These are phyloP conservation scores for Paecilomyces fulvus DNA, from an alignment of 2,329 filamentous ascomycete species.

Conservation along the genomic window DNA sequence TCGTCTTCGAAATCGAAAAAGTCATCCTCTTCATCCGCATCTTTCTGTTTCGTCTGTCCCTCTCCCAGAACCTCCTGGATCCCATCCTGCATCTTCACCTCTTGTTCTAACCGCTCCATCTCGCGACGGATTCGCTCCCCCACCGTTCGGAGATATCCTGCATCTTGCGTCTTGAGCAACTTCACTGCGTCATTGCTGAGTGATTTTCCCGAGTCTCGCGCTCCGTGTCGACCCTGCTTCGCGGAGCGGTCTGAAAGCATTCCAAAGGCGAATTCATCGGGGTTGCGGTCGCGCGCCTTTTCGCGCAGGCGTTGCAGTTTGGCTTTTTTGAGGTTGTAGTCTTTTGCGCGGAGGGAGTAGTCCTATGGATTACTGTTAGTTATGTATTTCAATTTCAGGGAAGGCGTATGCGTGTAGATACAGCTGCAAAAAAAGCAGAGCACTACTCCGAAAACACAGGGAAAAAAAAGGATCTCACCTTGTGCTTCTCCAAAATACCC, in stretches of 20 bases:
- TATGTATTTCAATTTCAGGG: not conserved
- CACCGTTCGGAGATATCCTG: constrained; percentile 52
- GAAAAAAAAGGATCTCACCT: constrained; percentile 46
- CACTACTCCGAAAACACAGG: not conserved
- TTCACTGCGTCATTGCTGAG: constrained; percentile 51
- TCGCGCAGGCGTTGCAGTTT: constrained; percentile 51
- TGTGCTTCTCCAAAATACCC: constrained; percentile 93
- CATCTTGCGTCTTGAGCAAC: constrained; percentile 58
- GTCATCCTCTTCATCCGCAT: constrained; percentile 7
- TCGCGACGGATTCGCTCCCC: constrained; percentile 48
- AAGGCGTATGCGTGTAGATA: not conserved
- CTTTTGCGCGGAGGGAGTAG: constrained; percentile 56
- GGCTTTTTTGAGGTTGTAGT: constrained; percentile 55
- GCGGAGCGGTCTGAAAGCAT: constrained; percentile 49
- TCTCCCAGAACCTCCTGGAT: constrained; percentile 22
- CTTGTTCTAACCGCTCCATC: constrained; percentile 41
- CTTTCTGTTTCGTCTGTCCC: constrained; percentile 2
- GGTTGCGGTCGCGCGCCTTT: constrained; percentile 54
- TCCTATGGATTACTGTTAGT: constrained; percentile 33
- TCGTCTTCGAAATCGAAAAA: constrained; percentile 14
- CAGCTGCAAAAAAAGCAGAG: not conserved
- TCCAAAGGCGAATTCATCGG: constrained; percentile 58
- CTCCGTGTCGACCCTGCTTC: constrained; percentile 35
- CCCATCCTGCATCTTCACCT: constrained; percentile 34
- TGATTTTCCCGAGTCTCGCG: constrained; percentile 32